These are phyloP conservation scores for Athelia psychrophila DNA, from an alignment of 1,284 basidiomycete genomes.

Conservation along the genomic window DNA sequence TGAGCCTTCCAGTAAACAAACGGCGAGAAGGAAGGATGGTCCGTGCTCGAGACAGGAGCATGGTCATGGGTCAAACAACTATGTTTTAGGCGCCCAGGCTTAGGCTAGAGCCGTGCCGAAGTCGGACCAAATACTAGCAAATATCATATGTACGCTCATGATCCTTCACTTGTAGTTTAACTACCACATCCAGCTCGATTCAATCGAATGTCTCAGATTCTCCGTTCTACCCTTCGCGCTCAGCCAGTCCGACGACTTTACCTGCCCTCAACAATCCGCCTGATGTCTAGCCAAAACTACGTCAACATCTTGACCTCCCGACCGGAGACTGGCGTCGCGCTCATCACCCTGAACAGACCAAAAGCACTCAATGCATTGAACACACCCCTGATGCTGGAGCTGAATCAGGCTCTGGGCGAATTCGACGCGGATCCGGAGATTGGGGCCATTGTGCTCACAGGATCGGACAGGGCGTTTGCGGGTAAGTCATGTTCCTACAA, in stretches of 20 bases:
- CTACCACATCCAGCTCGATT: too few relatives aligned
- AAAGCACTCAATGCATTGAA: constrained; percentile 94
- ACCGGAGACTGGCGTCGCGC: constrained; percentile 75
- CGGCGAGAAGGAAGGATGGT: too few relatives aligned
- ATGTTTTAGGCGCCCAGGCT: background rate
- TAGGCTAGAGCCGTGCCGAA: constrained; percentile 2
- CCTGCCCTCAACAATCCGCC: background rate
- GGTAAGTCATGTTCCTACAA: constrained; percentile 41
- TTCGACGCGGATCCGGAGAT: constrained; percentile 73
- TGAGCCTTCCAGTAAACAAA: background rate
- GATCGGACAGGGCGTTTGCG: constrained; percentile 92
- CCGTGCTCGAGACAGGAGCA: too few relatives aligned
- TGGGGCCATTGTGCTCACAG: constrained; percentile 91
- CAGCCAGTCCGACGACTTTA: background rate
- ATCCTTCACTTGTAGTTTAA: too few relatives aligned
- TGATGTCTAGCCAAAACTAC: constrained; percentile 33
- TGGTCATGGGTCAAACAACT: too few relatives aligned
- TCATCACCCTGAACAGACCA: constrained; percentile 94
- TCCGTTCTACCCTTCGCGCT: background rate
- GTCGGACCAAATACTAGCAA: constrained; percentile 4
- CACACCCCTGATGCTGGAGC: constrained; percentile 73
- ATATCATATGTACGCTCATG: background rate
- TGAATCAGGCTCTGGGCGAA: constrained; percentile 73
- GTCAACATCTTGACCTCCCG: constrained; percentile 74
- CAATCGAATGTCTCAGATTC: constrained; percentile 7